A percentile compares a stretch with the other conserved stretches of the same genome.
These are phyloP conservation scores for Lactarius tabidus DNA, from an alignment of 768 basidiomycete genomes.

Conservation along the genomic window DNA sequence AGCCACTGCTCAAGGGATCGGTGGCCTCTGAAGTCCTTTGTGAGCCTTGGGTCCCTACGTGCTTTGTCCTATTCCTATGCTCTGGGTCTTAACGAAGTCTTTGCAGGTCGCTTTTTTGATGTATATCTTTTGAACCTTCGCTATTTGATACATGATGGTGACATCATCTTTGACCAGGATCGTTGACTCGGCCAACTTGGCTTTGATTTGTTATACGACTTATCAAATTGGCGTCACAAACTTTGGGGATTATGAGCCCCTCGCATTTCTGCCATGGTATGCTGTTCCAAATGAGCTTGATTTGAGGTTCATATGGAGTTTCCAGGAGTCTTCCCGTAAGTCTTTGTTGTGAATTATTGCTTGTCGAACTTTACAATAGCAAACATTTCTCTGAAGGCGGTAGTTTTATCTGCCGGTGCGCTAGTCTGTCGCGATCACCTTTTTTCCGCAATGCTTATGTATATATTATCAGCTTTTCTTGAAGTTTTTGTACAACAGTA, in stretches of 20 bases:
- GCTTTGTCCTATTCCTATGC: background rate
- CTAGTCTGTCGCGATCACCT: background rate
- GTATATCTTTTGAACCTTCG: background rate
- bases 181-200: background rate
- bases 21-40: background rate
- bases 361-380: background rate
- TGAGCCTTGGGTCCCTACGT: background rate
- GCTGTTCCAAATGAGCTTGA: background rate
- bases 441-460: background rate
- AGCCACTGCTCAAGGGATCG: background rate
- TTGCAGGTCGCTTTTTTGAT: slow-evolving; percentile 13
- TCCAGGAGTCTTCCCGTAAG: slow-evolving; percentile 4
- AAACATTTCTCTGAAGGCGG: background rate
- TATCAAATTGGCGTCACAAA: background rate
- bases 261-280: background rate
- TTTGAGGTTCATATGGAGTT: background rate
- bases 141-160: background rate
- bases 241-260: background rate
- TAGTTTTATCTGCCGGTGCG: background rate
- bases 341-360: background rate
- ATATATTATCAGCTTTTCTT: background rate
- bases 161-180: background rate
- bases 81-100: background rate
- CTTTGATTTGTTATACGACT: background rate
- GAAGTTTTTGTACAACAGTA: slow-evolving; percentile 5